Evolutionary conservation across 805 yeast species (phyloP).

Genomic region (Barnettozyma californica): DNA sequence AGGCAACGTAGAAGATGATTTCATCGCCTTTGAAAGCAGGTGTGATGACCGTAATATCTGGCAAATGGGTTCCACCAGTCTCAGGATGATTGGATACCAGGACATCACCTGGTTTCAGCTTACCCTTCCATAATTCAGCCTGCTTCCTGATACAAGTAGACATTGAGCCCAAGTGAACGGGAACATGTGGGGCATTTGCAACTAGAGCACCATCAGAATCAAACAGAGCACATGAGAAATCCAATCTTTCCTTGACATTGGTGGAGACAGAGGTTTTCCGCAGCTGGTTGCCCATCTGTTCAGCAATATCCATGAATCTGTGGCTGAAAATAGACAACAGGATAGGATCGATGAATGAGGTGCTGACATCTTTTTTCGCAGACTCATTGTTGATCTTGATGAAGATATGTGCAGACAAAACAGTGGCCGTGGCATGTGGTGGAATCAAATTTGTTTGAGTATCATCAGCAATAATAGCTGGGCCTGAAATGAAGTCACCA

Average conservation of each 20-base stretch:
- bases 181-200: constrained; percentile 86
- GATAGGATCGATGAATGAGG: constrained; percentile 55
- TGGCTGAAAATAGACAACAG: constrained; percentile 73
- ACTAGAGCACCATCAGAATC: constrained; percentile 72
- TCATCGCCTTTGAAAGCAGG: constrained; percentile 68
- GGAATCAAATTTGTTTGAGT: constrained; percentile 77
- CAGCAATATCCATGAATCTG: constrained; percentile 87
- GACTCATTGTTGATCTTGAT: constrained; percentile 28
- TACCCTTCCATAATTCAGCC: constrained; percentile 57
- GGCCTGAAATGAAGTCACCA: constrained; percentile 58
- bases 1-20: constrained; percentile 82
- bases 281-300: constrained; percentile 79
- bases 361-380: constrained; percentile 24
- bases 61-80: constrained; percentile 82
- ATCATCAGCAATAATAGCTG: constrained; percentile 72
- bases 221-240: constrained; percentile 81
- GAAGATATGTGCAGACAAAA: constrained; percentile 58
- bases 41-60: constrained; percentile 88
- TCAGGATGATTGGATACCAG: constrained; percentile 76
- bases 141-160: constrained; percentile 71
- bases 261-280: constrained; percentile 79
- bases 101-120: constrained; percentile 68
- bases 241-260: constrained; percentile 78
- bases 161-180: constrained; percentile 86
- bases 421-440: constrained; percentile 51